Evolutionary conservation across 768 basidiomycete species (phyloP), one percentile per base, ranked within the genome.

Genomic region (Galerina marginata): DNA sequence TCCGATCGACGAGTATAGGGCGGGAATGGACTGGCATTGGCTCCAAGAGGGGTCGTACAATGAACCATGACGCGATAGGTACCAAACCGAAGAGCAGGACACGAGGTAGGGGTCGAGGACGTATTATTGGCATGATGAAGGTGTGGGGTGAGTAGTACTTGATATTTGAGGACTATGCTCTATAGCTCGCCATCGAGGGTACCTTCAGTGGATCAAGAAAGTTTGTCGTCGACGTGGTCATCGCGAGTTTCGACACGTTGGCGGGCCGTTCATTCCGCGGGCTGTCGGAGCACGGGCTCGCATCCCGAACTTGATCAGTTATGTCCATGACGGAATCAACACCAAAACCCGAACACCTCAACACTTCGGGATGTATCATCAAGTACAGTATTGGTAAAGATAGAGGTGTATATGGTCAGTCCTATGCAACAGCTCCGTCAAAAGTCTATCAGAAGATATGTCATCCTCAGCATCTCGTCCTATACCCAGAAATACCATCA

Each of bases 1-100:
- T 0, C 96, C 95, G 50, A 95, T 65, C 12, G 90, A 92, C 1
- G 86, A 86, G 68, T 92, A 89, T 20, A 98, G 76, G 0, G 86
- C 86, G 2, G 91, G 91, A 11, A 93, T 76, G 2, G 85, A 80
- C n/a, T 1, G 91, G 91, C 0, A 82, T 68, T 0, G 91, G 91
- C 59, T 88, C 85, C 6, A 93, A 75, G 3, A 93, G 78, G 0
- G 92, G 91, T 26, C 92, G 81, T 0, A 88, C 65, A 37, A 93
- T 78, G 69, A 93, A 88, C 89, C 91, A 93, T 2, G 78, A 70
- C 1, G 88, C 90, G 50, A 91, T 71, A 16, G 92, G 92, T 33
- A 88, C 72, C 58, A 93, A 75, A 6, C 86, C 77, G 58, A 86
- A 67, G 39, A 91, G 80, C 0, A 91, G 66, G 2, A 86, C 50